Base-by-base conservation (phyloP, 2,329 filamentous ascomycete species). In the Colletotrichum higginsianum region DNA sequence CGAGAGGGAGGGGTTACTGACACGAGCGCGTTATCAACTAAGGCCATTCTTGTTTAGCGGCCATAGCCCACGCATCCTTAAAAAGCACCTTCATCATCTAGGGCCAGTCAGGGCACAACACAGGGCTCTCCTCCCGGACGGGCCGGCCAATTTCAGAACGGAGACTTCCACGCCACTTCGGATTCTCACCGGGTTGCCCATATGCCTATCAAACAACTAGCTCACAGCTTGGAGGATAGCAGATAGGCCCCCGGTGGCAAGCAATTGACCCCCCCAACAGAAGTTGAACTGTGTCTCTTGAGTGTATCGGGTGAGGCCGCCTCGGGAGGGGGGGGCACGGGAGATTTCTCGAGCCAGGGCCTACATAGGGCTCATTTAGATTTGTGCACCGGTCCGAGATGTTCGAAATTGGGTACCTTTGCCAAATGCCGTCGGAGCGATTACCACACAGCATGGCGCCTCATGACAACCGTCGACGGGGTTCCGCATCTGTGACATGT, bases 101-200 rank as follows among this genome's bases (percentile, higher is more conserved):
- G 44, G 46, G n/a, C 11, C 53, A 16, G 15, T 21, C 23, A 40
- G 40, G 53, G 30, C 46, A 13, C 8, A 30, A 30, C 42, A 62
- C 44, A 62, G 42, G 50, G 63, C 62, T 44, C 57, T 47, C 55
- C 50, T 62, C 15, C 57, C 40, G 49, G 50, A 46, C 44, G 30
- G 55, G 67, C 42, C 30, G 30, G 49, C 23, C 15, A 38, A 44
- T 44, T 26, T n/a, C 23, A 53, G 23, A 23, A 46, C 26, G 23
- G 57, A 67, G 21, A 47, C 50, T 21, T 71, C 30, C 42, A 67
- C 53, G 58, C 46, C 52, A 49, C 57, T 71, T 21, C n/a, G 52
- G 65, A 68, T 71, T 68, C 46, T 68, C 68, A 71, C 68, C 68
- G n/a, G 65, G 68, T 53, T 62, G 57, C 35, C 47, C 50, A 52